Evolutionary conservation across 306 rosid species (phyloP), one percentile per base, ranked within the genome.

Genomic region (Vigna nakashimae): DNA sequence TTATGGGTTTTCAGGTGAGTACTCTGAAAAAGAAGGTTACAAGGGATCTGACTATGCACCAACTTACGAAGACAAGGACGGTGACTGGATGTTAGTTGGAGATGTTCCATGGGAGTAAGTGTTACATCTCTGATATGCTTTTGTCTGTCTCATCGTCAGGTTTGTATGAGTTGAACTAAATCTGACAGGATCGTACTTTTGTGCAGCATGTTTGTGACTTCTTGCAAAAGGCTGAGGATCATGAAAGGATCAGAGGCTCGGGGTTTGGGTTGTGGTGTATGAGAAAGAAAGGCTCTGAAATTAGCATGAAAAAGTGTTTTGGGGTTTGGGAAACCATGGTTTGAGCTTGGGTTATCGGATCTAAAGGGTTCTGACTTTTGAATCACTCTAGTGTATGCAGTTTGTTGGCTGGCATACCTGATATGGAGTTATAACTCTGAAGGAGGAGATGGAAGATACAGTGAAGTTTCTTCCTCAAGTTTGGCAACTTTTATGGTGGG

Each of bases 71-170:
- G 98, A 94, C 82, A 94, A 89, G 82, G 98, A 94, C 53, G 97
- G 94, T 43, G 98, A 94, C 32, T 94, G 93, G 98, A 94, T 94
- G 98, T 88, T 94, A 30, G 94, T 92, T 72, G 98, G 97, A 85
- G 98, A 94, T 87, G 98, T 94, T 85, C 98, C 95, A 52, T 94
- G 97, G 98, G 90, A 94, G 96, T 92, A 90, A 86, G 97, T 58
- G 24, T 24, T 46, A 45, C 55, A 17, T 20, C n/a, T 72, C 17
- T 52, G 5, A 10, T 40, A 15, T 40, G 22, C 43, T 36, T 77
- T 43, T 52, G 4, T 1, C n/a, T 26, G 18, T 42, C 59, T 7
- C 8, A 16, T 17, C 70, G 3, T 42, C 24, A 49, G 18, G 56
- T 16, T 6, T 51, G 1, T 51, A 2, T 26, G 18, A 79, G 24